phyloP scores from a whole-genome alignment of 2,329 filamentous ascomycete genomes.

The Xylaria sp. region DNA sequence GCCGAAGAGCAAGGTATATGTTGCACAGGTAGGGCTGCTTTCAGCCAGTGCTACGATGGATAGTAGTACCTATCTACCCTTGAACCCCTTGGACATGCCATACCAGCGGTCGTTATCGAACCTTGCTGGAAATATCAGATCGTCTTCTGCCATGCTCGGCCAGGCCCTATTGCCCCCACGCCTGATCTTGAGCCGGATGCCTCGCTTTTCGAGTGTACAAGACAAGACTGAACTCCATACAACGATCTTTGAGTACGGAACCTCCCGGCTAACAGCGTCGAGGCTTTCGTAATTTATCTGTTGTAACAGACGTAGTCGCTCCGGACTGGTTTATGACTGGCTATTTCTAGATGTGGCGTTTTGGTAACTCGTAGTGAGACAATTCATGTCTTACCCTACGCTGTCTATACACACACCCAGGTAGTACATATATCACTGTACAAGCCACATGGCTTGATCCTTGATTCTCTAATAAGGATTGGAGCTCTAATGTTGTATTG shows the following conservation, averaged over 20 bases:
- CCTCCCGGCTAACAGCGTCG: constrained; percentile 38
- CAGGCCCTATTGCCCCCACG: constrained; percentile 31
- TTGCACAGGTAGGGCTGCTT: no score
- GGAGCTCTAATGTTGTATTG: no score
- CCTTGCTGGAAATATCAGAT: no score
- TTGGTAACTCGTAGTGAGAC: not conserved
- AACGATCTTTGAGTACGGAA: constrained; percentile 47
- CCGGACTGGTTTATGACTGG: not conserved
- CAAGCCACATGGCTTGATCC: not conserved
- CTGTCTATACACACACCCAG: no score
- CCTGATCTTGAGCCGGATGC: constrained; percentile 44
- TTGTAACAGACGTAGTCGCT: no score
- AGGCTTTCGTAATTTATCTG: constrained; percentile 45
- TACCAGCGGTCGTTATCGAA: no score
- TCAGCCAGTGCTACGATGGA: no score
- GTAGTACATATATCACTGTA: not conserved
- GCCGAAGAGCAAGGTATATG: no score
- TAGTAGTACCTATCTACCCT: no score
- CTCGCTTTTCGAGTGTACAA: constrained; percentile 34
- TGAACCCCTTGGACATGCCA: no score
- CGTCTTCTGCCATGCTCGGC: constrained; percentile 45
- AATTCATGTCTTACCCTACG: not conserved
- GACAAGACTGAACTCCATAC: constrained; percentile 40
- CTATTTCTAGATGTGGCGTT: not conserved
- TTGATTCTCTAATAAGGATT: no score